Evolutionary conservation across 805 yeast genomes (phyloP), one percentile per base, ranked within the genome.

Genomic region (Zygosaccharomyces bisporus): DNA sequence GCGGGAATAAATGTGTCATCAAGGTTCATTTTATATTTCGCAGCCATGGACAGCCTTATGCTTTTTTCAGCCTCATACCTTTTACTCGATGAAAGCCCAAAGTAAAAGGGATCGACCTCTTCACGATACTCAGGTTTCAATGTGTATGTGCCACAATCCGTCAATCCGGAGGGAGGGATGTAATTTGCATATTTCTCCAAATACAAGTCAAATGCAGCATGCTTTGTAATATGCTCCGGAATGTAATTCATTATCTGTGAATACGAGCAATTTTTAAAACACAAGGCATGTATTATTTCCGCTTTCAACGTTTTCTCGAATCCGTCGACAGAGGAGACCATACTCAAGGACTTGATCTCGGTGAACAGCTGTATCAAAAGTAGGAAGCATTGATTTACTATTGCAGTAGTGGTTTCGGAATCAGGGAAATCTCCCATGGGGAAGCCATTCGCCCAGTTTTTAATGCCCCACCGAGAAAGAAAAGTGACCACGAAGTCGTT

Each of bases 211-310:
- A 91, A 89, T 19, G 79, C 68, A 50, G 85, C 86, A 45, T 87
- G 93, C 4, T 78, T 71, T 0, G 80, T 68, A 27, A 89, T 70
- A 53, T 82, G 85, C 40, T 89, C 97, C 0, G 96, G 91, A 2
- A 89, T 74, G 12, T 73, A 75, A 2, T 77, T 67, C 45, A 82
- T 74, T 14, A 93, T 64, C 44, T 85, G 85, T 3, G 93, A 77
- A 58, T 81, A 90, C 17, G 80, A 72, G 70, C 81, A 68, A 2
- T 84, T 81, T 23, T 81, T 80, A 68, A 87, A 86, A 50, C 95
- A 81, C n/a, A 91, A 69, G 2, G 80, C 74, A 57, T 93, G 97
- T 17, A 88, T 71, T n/a, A 91, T 79, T 54, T 90, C 96, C 34
- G 76, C 73, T 45, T 69, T 71, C 21, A 88, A 74, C 41, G 80